Evolutionary conservation across 768 basidiomycete species (phyloP), one percentile per base, ranked within the genome.

Genomic region (Suillus placidus): DNA sequence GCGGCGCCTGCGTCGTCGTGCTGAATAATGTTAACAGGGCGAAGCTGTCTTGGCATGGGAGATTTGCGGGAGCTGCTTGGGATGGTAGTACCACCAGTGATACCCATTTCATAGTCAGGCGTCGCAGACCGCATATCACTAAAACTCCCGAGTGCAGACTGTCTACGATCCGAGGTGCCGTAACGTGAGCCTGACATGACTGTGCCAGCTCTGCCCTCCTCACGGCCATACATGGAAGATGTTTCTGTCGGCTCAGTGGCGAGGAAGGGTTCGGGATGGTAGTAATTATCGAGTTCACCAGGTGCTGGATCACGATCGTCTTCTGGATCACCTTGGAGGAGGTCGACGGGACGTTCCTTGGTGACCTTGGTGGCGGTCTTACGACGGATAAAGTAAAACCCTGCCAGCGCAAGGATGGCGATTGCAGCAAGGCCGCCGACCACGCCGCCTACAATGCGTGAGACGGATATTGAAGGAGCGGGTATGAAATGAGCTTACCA

Each of bases 1-100:
- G 87, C 84, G 9, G 78, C 78, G 1, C 93, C 92, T 0, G 90
- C 93, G 72, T 94, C 93, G 68, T 93, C 91, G 70, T 94, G 93
- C 76, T 94, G 93, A 54, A 94, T 84, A 71, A 93, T 85, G 72
- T 94, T 93, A 40, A 94, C 87, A 0, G 91, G 83, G 55, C 92
- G 80, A 78, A 92, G 78, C 67, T 77, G 80, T 45, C 88, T 80
- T 62, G 83, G 75, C 47, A 73, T 73, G 3, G 80, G 75, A 10
- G 80, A 80, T 62, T 84, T 73, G 68, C 72, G 76, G 51, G 77
- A 78, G 62, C 71, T 73, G 32, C 64, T 70, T 62, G 72, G 42
- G 60, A 63, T 64, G 35, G 74, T 68, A 12, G 72, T 73, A 61
- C 71, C 45, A 61, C 67, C 69, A 67, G 58, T 38, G 8, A 68